Evolutionary conservation across 305 asterid genomes (phyloP), one percentile per base, ranked within the genome.

Genomic region (Fraxinus latifolia): DNA sequence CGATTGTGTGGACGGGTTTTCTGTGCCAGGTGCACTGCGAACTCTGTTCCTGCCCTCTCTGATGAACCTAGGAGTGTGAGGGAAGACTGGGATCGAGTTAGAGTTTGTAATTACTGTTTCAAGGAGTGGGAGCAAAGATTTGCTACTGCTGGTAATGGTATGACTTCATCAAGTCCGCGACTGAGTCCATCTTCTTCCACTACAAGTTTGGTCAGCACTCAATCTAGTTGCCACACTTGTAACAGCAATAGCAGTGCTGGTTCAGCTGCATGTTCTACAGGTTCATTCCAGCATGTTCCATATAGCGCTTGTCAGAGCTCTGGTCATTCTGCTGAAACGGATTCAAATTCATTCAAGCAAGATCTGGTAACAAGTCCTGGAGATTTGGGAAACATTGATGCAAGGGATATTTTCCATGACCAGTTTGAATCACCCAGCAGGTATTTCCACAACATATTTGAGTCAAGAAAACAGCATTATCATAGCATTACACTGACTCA

Each of bases 1-100:
- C 92, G 98, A 34, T 74, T 89, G 36, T 93, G 98, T 50, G 98
- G 98, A 12, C 90, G 94, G 29, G 93, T 93, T 82, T 93, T 93
- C 87, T 93, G 97, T 85, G 90, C 95, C 60, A 90, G 87, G 90
- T 93, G 98, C 85, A 88, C 95, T 12, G 32, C 91, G 15, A 91
- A 91, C 88, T 87, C 90, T 75, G 82, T 93, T 71, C 93, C 94
- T 9, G 82, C 92, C 31, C 89, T 82, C 77, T 85, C 89, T n/a
- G 90, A 87, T 81, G 95, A 88, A 87, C 85, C 89, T 71, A 85
- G 82, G 72, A 84, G 85, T 60, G 85, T 91, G 21, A 81, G 86
- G 80, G 94, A 90, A 76, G 94, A 92, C 27, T 75, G 80, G 88
- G 98, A 92, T 77, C 89, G 87, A 90, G 88, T 93, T 73, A 87